These are phyloP conservation scores for Nakazawaea anatomiae DNA, from an alignment of 805 yeast species.

Conservation along the genomic window DNA sequence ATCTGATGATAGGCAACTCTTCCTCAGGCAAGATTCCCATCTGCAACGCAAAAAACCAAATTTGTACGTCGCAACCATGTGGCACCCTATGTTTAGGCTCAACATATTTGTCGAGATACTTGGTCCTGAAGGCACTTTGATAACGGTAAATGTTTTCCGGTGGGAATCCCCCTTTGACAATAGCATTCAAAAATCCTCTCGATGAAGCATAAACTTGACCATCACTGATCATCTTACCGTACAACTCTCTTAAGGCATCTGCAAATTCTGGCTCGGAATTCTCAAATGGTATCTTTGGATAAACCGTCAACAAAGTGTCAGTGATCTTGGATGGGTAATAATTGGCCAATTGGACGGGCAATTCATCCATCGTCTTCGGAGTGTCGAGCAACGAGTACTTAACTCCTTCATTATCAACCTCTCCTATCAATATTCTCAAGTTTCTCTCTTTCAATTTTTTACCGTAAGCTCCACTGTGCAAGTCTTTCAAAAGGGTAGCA, in stretches of 20 bases:
- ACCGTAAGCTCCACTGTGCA: constrained; percentile 24
- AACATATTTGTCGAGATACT: constrained; percentile 16
- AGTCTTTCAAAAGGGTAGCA: constrained; percentile 24
- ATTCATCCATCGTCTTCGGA: constrained; percentile 23
- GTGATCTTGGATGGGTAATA: constrained; percentile 28
- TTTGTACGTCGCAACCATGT: constrained; percentile 28
- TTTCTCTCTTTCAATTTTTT: constrained; percentile 16
- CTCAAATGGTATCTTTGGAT: constrained; percentile 13
- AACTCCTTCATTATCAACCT: constrained; percentile 28
- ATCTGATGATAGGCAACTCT: constrained; percentile 1
- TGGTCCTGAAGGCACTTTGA: constrained; percentile 24
- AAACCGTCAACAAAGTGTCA: constrained; percentile 17
- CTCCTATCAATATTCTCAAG: constrained; percentile 25
- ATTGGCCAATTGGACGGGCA: constrained; percentile 27
- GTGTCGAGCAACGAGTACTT: constrained; percentile 26
- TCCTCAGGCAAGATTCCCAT: constrained; percentile 25
- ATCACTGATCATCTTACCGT: constrained; percentile 31
- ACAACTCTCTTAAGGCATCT: constrained; percentile 20
- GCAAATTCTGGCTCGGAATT: constrained; percentile 14
- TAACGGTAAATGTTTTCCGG: constrained; percentile 23
- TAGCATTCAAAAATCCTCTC: constrained; percentile 28
- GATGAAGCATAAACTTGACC: constrained; percentile 33
- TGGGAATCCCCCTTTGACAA: constrained; percentile 25
- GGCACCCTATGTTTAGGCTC: constrained; percentile 22
- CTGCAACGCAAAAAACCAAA: constrained; percentile 28